Conservation (phyloP, 345 rosid genomes). For the Citrus mangshanensis region DNA sequence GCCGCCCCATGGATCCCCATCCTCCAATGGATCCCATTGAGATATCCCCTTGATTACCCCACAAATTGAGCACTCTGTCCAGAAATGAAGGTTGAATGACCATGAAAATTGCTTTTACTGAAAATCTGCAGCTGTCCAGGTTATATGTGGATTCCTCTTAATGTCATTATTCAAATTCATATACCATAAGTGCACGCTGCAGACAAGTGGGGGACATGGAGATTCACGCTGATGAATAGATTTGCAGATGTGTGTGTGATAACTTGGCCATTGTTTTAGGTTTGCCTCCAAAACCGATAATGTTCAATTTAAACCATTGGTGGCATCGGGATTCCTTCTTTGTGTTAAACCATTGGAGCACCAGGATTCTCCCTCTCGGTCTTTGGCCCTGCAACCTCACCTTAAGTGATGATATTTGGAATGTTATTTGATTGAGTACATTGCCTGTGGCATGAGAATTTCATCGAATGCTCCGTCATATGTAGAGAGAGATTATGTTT, state of each 20-base stretch:
- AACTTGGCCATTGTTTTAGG: neutral
- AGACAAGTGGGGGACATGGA: neutral
- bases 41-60: slow-evolving; percentile 43
- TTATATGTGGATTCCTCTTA: neutral
- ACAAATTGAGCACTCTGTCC: neutral
- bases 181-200: neutral
- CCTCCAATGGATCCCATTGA: slow-evolving; percentile 24
- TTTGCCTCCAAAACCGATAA: neutral
- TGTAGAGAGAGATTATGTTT: neutral
- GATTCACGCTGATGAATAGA: neutral
- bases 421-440: neutral
- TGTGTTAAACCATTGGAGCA: too few species aligned
- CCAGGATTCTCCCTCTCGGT: neutral
- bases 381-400: neutral
- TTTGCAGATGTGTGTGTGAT: neutral
- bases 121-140: neutral
- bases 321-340: neutral
- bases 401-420: neutral
- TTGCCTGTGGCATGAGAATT: neutral
- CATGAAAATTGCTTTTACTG: neutral
- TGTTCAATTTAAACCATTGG: neutral
- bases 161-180: neutral
- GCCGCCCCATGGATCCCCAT: slow-evolving; percentile 9
- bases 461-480: neutral
- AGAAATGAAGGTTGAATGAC: neutral